Conservation (phyloP, 1,139 yeast species). For the Blastobotrys capitulatus region DNA sequence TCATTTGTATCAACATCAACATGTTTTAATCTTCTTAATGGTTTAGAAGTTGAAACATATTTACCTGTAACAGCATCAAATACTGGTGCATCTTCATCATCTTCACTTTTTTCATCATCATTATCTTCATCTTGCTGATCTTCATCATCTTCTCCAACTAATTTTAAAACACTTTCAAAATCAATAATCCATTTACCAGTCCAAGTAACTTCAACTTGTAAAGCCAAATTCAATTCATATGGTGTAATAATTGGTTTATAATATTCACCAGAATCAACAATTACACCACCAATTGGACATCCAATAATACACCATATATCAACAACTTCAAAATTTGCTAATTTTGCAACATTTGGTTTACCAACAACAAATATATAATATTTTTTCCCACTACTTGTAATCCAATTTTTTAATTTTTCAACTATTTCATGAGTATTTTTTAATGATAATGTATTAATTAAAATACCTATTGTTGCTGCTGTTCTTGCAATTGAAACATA, state of each 20-base stretch:
- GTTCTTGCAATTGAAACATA: conserved; percentile 84
- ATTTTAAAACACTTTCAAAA: conserved; percentile 50
- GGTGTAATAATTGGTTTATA: conserved; percentile 93
- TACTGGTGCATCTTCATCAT: conserved; percentile 63
- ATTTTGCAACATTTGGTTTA: conserved; percentile 95
- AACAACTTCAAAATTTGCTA: conserved; percentile 88
- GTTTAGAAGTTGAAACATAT: conserved; percentile 61
- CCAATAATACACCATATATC: conserved; percentile 95
- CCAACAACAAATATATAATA: conserved; percentile 95
- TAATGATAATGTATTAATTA: conserved; percentile 83
- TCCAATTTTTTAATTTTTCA: conserved; percentile 52
- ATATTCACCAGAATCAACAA: conserved; percentile 73
- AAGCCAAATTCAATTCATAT: conserved; percentile 77
- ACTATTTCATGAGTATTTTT: conserved; percentile 62
- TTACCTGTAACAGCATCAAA: conserved; percentile 88
- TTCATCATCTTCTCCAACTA: conserved; percentile 28
- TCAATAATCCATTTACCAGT: conserved; percentile 91
- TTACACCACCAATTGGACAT: conserved; percentile 90
- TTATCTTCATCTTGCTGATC: conserved; percentile 19
- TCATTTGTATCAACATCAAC: conserved; percentile 47
- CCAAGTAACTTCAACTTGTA: conserved; percentile 73
- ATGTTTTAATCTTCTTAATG: conserved; percentile 62
- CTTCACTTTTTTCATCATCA: conserved; percentile 28
- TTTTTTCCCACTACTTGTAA: conserved; percentile 76
- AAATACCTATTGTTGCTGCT: conserved; percentile 86